These are phyloP conservation scores for Colletotrichum melonis DNA, from an alignment of 2,329 filamentous ascomycete species.

Conservation along the genomic window DNA sequence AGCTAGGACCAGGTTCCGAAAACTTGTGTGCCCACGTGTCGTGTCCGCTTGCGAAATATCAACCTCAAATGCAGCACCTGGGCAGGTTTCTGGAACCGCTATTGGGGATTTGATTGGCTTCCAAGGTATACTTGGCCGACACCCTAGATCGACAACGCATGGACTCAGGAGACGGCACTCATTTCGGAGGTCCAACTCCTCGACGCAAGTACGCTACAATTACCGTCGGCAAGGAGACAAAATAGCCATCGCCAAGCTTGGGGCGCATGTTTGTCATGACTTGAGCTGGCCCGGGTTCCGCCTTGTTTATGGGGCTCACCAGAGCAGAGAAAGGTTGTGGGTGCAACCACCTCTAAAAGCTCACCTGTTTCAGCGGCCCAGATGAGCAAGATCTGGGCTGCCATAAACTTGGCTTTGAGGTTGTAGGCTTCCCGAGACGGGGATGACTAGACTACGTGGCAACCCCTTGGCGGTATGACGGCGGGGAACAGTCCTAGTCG, in stretches of 20 bases:
- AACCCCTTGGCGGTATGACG: conserved; percentile 8
- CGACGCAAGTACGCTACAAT: background rate
- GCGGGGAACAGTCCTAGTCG: background rate
- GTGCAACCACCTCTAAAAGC: background rate
- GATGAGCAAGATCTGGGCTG: background rate
- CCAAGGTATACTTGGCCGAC: background rate
- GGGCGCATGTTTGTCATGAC: conserved; percentile 11
- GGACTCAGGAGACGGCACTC: background rate
- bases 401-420: background rate
- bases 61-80: background rate
- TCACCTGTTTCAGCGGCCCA: conserved; percentile 18
- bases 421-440: conserved; percentile 5
- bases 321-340: background rate
- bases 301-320: conserved; percentile 3
- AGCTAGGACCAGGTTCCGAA: background rate
- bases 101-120: background rate
- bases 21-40: background rate
- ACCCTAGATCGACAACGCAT: background rate
- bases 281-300: background rate
- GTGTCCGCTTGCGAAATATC: background rate
- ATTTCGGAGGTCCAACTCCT: background rate
- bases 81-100: background rate
- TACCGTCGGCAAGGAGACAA: background rate
- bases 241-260: conserved; percentile 11
- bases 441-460: conserved; percentile 29